Percentiles rank a stretch among this genome's conserved stretches.
These are phyloP conservation scores for Penicillium macrosclerotiorum DNA, from an alignment of 495 filamentous ascomycete species.

Conservation along the genomic window DNA sequence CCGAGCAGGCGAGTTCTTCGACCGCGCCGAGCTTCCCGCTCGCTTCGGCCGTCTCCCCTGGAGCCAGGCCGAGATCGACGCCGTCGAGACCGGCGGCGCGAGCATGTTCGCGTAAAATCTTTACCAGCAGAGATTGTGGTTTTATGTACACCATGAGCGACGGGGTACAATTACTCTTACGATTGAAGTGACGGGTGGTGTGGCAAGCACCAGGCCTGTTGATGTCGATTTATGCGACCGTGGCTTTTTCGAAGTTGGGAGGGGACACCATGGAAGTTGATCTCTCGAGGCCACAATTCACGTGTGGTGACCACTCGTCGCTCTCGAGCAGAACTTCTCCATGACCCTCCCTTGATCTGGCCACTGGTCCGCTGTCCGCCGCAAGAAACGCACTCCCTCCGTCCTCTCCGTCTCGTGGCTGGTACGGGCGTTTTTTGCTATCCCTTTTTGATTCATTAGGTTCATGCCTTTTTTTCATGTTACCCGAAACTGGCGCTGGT, in stretches of 20 bases:
- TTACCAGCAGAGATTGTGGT: conserved; percentile 15
- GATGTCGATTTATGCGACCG: conserved; percentile 8
- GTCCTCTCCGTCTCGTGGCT: not conserved
- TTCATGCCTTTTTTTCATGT: conserved; percentile 19
- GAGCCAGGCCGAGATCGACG: conserved; percentile 84
- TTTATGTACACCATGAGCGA: conserved; percentile 18
- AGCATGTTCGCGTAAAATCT: conserved; percentile 53
- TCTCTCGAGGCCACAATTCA: not conserved
- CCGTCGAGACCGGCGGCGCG: conserved; percentile 88
- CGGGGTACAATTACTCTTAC: conserved; percentile 22
- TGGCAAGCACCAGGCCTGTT: conserved; percentile 3
- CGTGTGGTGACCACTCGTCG: not conserved
- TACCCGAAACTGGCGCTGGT: conserved; percentile 37
- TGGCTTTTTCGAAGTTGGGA: not conserved
- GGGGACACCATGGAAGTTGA: not conserved
- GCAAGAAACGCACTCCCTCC: no score
- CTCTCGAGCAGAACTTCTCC: not conserved
- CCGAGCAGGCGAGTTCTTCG: conserved; percentile 74
- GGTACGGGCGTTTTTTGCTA: conserved; percentile 4
- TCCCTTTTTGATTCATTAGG: conserved; percentile 13
- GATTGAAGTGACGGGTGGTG: conserved; percentile 18
- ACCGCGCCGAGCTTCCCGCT: conserved; percentile 79
- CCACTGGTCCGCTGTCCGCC: conserved; percentile 2
- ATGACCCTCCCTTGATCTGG: not conserved
- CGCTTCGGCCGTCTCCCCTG: conserved; percentile 75